Evolutionary conservation across 352 stramenopile genomes (phyloP).

Genomic region (Phytopythium litorale): DNA sequence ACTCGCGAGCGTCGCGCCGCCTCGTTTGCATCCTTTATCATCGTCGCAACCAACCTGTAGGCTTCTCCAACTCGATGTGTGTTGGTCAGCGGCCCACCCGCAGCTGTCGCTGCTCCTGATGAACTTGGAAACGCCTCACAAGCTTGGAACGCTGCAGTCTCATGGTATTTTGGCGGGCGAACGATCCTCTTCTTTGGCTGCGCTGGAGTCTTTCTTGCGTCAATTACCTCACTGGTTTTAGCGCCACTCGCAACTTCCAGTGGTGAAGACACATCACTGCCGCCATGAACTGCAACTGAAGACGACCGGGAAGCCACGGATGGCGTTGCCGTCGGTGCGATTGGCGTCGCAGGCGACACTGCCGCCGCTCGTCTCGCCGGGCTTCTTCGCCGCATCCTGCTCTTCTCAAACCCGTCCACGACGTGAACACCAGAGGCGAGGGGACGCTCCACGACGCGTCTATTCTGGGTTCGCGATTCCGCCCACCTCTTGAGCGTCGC

Average conservation of each 20-base stretch:
- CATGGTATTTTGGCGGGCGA: slow-evolving; percentile 39
- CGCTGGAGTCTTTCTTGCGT: not conserved
- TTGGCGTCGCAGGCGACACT: not conserved
- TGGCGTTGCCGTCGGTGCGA: not conserved
- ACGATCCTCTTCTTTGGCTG: slow-evolving; percentile 25
- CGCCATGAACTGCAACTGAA: not conserved
- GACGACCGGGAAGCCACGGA: not conserved
- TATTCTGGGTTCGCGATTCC: not conserved
- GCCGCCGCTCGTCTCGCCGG: not conserved
- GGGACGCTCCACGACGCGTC: not conserved
- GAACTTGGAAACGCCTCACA: slow-evolving; percentile 24
- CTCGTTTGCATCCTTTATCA: slow-evolving; percentile 22
- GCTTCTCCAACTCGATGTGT: slow-evolving; percentile 19
- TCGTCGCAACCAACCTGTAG: slow-evolving; percentile 38
- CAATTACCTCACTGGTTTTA: not conserved
- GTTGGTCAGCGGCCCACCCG: not conserved
- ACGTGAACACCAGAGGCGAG: not conserved
- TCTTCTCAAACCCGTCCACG: not conserved
- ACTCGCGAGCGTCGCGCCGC: slow-evolving; percentile 23
- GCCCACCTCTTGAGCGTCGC: not conserved
- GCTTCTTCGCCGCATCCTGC: slow-evolving; percentile 2
- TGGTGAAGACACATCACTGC: not conserved
- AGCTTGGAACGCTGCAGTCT: slow-evolving; percentile 34
- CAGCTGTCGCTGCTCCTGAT: not conserved
- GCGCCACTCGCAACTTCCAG: not conserved